A percentile compares a stretch with the other conserved stretches of the same genome.
Conservation (phyloP, 2,329 filamentous ascomycete species). For the Phialocephala subalpina region DNA sequence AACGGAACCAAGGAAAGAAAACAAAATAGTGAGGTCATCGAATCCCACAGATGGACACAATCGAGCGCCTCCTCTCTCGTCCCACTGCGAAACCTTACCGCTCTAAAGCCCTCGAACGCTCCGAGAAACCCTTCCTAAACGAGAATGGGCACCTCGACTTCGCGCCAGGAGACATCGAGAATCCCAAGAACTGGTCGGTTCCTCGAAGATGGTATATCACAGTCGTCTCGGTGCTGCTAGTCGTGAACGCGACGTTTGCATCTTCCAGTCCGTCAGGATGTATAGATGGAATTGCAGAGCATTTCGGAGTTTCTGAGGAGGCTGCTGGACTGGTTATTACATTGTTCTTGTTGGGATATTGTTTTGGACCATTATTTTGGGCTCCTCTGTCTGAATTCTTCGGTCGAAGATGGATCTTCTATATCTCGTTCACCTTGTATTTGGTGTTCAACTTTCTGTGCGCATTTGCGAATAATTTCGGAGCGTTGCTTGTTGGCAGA, state of each 20-base stretch:
- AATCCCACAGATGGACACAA: slow-evolving; percentile 30
- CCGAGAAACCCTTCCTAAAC: slow-evolving; percentile 31
- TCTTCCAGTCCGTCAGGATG: slow-evolving; percentile 52
- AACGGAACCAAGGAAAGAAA: background rate
- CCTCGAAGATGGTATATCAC: slow-evolving; percentile 51
- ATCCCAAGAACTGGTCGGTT: slow-evolving; percentile 49
- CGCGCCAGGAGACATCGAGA: slow-evolving; percentile 52
- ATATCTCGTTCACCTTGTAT: slow-evolving; percentile 63
- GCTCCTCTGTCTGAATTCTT: slow-evolving; percentile 58
- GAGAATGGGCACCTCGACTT: slow-evolving; percentile 46
- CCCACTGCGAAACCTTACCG: slow-evolving; percentile 41
- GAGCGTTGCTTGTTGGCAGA: slow-evolving; percentile 67
- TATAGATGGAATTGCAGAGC: slow-evolving; percentile 45
- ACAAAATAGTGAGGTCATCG: slow-evolving; percentile 5
- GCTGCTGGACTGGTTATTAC: slow-evolving; percentile 51
- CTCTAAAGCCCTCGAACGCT: slow-evolving; percentile 28
- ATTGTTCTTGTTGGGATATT: slow-evolving; percentile 54
- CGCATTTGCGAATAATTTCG: slow-evolving; percentile 64
- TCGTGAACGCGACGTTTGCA: slow-evolving; percentile 51
- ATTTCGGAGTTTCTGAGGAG: slow-evolving; percentile 48
- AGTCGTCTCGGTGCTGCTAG: slow-evolving; percentile 47
- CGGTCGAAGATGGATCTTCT: slow-evolving; percentile 66
- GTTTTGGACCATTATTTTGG: slow-evolving; percentile 54
- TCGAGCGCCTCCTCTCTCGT: slow-evolving; percentile 39
- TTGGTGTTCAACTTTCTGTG: slow-evolving; percentile 69